Evolutionary conservation across 148 eudicot species (phyloP).

Genomic region (Camellia lanceoleosa): DNA sequence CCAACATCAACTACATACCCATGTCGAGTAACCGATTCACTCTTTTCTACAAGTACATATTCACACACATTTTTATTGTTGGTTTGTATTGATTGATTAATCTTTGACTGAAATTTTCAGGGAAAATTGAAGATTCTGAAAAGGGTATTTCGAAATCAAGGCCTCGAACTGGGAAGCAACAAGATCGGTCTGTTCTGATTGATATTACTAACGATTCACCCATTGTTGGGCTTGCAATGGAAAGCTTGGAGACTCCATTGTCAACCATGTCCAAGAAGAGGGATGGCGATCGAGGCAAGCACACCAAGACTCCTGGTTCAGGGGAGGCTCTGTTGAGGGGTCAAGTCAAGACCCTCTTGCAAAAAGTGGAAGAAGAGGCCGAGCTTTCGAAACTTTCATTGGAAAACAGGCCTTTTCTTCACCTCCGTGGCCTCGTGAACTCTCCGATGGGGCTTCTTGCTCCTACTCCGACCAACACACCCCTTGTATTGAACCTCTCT

Average conservation of each 20-base stretch:
- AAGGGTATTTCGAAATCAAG: slow-evolving; percentile 35
- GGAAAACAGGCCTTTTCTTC: slow-evolving; percentile 27
- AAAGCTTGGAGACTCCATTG: slow-evolving; percentile 49
- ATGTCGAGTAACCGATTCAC: slow-evolving; percentile 14
- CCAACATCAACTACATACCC: slow-evolving; percentile 13
- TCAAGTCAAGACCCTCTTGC: slow-evolving; percentile 76
- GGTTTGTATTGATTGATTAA: neutral
- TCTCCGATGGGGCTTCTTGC: slow-evolving; percentile 63
- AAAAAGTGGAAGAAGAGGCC: slow-evolving; percentile 84
- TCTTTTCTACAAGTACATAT: slow-evolving; percentile 4
- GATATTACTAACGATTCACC: slow-evolving; percentile 97
- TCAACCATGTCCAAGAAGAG: slow-evolving; percentile 51
- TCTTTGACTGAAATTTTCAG: slow-evolving; percentile 31
- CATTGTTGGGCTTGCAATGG: slow-evolving; percentile 75
- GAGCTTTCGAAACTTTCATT: slow-evolving; percentile 50
- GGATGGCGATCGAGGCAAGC: slow-evolving; percentile 20
- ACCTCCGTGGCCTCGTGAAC: slow-evolving; percentile 33
- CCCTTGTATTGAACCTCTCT: slow-evolving; percentile 38
- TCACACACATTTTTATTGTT: neutral
- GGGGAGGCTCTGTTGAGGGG: slow-evolving; percentile 83
- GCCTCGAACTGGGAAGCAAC: slow-evolving; percentile 23
- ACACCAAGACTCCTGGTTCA: slow-evolving; percentile 64
- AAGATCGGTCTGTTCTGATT: slow-evolving; percentile 47
- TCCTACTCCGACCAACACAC: slow-evolving; percentile 89
- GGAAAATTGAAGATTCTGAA: slow-evolving; percentile 52